Base-by-base conservation (phyloP, 2,329 filamentous ascomycete species). In the Claviceps purpurea region DNA sequence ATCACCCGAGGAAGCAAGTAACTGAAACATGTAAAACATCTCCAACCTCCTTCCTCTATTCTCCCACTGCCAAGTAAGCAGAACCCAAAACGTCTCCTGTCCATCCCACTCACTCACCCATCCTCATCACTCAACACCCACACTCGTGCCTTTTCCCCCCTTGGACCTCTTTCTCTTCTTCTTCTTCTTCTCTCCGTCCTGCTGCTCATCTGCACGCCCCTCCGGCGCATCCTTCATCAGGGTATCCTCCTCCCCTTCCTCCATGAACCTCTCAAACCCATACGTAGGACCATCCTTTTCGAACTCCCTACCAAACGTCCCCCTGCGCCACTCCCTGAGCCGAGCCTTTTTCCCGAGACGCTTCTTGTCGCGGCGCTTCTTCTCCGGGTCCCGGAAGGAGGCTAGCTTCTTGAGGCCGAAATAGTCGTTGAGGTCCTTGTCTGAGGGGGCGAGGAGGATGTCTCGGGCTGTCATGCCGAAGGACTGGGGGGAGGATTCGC, bases 331-430 rank as follows among this genome's bases (percentile, higher is more conserved):
- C 70, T 96, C 80, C 63, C 89, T 76, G 55, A 98, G 73, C 20
- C 91, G 78, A 7, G 87, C 88, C 73, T 97, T 97, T 79, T 97
- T 98, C 57, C 88, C 86, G 34, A 97, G 76, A 60, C 80, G 78
- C 75, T 95, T 95, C 71, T 83, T 82, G 64, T 98, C 93, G 61
- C 84, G 86, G 59, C 78, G 77, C 76, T 97, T 97, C 77, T 94
- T 93, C 61, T 90, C 87, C 3, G 76, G 73, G 64, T 96, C 90
- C 52, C 93, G 79, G 73, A 93, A 98, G 5, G 87, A 76, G 4
- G 91, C 90, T 54, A 96, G 79, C 72, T 96, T 97, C 77, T 98
- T 98, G 62, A 98, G 73, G 6, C 93, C 91, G 5, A 85, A 91
- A 63, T 85, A 98, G 58, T 90, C 77, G 68, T 98, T 98, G 57